These are phyloP conservation scores for Globisporangium yorkense DNA, from an alignment of 352 stramenopile species.

Conservation along the genomic window DNA sequence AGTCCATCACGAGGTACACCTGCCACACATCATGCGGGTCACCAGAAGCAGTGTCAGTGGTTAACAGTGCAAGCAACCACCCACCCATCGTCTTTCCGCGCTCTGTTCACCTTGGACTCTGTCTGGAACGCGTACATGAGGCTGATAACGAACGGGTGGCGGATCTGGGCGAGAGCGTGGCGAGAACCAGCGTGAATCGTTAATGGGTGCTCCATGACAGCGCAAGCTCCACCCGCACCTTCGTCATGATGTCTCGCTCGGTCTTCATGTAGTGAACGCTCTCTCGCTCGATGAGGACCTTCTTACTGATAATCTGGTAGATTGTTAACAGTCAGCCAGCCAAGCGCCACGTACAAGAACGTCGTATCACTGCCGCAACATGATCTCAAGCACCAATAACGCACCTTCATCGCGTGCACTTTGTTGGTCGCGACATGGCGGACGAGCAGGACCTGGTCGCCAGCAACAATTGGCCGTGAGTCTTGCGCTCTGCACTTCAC, in stretches of 20 bases:
- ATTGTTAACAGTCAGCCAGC: neutral
- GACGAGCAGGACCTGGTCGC: constrained; percentile 60
- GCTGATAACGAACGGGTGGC: constrained; percentile 77
- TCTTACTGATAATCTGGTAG: constrained; percentile 80
- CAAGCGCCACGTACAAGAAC: neutral
- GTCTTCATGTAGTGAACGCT: constrained; percentile 76
- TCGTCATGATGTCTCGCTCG: constrained; percentile 84
- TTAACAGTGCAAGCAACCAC: neutral
- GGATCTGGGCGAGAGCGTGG: constrained; percentile 29
- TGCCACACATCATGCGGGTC: constrained; percentile 9
- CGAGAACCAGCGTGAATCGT: neutral
- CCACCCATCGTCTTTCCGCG: no score
- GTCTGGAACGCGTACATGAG: constrained; percentile 79
- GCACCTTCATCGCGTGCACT: constrained; percentile 81
- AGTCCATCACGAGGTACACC: constrained; percentile 78
- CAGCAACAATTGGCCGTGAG: neutral
- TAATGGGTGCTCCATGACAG: neutral
- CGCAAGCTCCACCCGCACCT: constrained; percentile 19
- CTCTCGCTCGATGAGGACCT: constrained; percentile 73
- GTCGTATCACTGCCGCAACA: neutral
- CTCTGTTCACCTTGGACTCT: constrained; percentile 55
- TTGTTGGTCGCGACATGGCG: constrained; percentile 45
- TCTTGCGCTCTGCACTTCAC: no score
- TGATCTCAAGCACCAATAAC: neutral
- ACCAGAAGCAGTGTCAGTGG: neutral